Percentiles rank a stretch among this genome's conserved stretches.
Conservation (phyloP, 2,329 filamentous ascomycete genomes). For the Beauveria varroae region DNA sequence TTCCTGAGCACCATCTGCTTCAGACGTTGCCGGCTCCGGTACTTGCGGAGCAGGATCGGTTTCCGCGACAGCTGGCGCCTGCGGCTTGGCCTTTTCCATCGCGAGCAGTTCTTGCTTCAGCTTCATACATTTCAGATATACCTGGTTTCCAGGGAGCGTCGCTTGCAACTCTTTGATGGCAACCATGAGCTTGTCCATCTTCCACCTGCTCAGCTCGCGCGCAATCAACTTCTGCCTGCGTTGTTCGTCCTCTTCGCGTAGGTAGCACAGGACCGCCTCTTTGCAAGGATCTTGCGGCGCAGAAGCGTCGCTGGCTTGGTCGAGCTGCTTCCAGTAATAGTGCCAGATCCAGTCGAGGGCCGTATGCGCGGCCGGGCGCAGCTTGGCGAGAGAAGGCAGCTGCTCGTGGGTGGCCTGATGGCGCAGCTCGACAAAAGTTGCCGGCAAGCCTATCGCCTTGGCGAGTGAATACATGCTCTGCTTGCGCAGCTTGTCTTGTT, state of each 20-base stretch:
- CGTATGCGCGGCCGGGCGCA: conserved; percentile 61
- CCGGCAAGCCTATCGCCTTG: conserved; percentile 60
- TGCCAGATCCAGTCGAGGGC: conserved; percentile 82
- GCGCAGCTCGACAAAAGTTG: conserved; percentile 78
- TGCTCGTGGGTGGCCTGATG: conserved; percentile 90
- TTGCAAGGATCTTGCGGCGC: conserved; percentile 21
- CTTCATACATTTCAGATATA: conserved; percentile 37
- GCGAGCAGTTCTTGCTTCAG: conserved; percentile 35
- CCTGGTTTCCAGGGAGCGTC: conserved; percentile 33
- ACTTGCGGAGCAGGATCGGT: conserved; percentile 5
- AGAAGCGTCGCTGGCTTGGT: conserved; percentile 14
- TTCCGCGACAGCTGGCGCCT: conserved; percentile 9
- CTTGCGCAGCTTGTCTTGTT: conserved; percentile 59
- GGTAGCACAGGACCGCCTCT: conserved; percentile 30
- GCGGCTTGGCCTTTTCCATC: conserved; percentile 13
- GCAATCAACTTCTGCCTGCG: conserved; percentile 19
- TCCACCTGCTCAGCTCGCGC: conserved; percentile 28
- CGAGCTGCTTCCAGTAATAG: conserved; percentile 68
- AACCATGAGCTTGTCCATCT: conserved; percentile 28
- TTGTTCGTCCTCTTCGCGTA: conserved; percentile 27
- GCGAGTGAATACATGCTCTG: conserved; percentile 67
- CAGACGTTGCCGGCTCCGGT: not conserved
- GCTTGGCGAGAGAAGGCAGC: conserved; percentile 65
- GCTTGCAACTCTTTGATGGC: conserved; percentile 32
- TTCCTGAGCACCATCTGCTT: conserved; percentile 13